Evolutionary conservation across 208 protist species (phyloP).

Genomic region (Wallacemonas sp.): DNA sequence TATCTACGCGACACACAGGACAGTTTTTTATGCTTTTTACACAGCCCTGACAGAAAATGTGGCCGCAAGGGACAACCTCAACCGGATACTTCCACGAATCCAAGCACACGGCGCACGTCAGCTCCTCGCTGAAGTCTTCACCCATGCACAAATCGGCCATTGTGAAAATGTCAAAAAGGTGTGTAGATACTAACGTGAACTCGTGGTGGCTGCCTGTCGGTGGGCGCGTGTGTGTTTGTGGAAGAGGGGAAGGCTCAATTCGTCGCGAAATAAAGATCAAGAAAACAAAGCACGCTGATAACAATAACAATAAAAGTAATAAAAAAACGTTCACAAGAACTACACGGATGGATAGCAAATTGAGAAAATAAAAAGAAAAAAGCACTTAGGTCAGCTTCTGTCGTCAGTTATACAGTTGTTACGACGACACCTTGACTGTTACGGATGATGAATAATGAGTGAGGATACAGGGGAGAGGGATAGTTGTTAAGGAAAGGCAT

Average conservation of each 20-base stretch:
- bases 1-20: slow-evolving; percentile 12
- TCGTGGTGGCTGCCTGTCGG: neutral
- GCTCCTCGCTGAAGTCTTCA: slow-evolving; percentile 64
- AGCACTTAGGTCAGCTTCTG: neutral
- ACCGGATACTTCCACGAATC: slow-evolving; percentile 73
- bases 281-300: neutral
- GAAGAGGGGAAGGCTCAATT: neutral
- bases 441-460: too few species aligned
- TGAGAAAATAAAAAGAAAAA: slow-evolving; percentile 11
- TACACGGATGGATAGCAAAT: too few species aligned
- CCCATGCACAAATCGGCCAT: slow-evolving; percentile 39
- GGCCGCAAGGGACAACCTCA: slow-evolving; percentile 39
- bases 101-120: slow-evolving; percentile 69
- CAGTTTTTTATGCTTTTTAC: slow-evolving; percentile 8
- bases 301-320: neutral
- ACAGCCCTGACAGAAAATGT: slow-evolving; percentile 35
- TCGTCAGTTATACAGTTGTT: neutral
- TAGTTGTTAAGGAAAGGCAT: neutral
- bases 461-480: too few species aligned
- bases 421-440: too few species aligned
- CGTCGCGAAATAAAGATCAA: neutral
- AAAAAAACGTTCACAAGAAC: neutral
- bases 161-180: slow-evolving; percentile 1
- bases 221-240: neutral
- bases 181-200: neutral